Evolutionary conservation across 169 alveolate genomes (phyloP).

Genomic region (Ichthyophthirius multifiliis): DNA sequence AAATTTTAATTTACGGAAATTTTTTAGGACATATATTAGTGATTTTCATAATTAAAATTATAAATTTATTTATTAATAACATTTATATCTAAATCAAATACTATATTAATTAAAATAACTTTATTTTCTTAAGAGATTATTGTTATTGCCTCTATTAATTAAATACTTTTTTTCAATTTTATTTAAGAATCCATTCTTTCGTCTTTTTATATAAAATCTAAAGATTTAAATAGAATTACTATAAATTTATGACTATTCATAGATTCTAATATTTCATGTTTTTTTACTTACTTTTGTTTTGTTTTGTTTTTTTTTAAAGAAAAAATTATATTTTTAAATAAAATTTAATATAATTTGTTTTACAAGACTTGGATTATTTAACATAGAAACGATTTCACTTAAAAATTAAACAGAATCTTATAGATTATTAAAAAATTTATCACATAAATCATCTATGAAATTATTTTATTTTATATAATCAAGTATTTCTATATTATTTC

Average conservation of each 20-base stretch:
- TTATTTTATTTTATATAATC: background rate
- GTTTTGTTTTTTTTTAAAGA: too few relatives aligned
- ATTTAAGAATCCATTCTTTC: background rate
- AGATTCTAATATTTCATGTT: background rate
- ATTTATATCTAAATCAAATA: background rate
- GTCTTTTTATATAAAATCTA: background rate
- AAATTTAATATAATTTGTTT: background rate
- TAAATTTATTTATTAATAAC: background rate
- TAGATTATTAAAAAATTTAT: background rate
- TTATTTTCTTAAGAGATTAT: background rate
- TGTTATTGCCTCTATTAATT: background rate
- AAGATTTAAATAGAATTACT: background rate
- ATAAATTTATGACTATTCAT: background rate
- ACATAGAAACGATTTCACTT: background rate
- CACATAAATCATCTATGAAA: background rate
- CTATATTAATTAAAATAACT: background rate
- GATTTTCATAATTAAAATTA: too few relatives aligned
- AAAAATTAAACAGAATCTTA: background rate
- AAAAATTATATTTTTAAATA: background rate
- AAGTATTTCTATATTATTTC: background rate
- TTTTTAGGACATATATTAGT: too few relatives aligned
- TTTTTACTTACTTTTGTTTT: background rate
- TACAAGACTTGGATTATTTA: conserved; percentile 1
- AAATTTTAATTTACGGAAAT: too few relatives aligned
- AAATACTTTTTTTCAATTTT: background rate